These are phyloP conservation scores for Taphrina confusa DNA, from an alignment of 1,139 yeast species.

Conservation along the genomic window DNA sequence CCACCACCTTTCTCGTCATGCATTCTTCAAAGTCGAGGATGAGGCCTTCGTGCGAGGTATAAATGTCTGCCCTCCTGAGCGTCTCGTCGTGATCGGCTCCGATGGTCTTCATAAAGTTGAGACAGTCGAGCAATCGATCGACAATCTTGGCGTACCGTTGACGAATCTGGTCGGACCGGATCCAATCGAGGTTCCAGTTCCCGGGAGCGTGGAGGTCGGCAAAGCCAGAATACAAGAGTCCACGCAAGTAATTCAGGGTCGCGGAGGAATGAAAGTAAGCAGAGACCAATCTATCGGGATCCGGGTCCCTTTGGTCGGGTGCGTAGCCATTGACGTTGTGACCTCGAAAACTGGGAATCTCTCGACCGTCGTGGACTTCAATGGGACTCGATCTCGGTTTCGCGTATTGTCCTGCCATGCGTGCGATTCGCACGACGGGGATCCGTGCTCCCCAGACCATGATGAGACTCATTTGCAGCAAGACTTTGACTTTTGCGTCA, in stretches of 20 bases:
- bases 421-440: constrained; percentile 49
- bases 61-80: constrained; percentile 48
- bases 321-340: constrained; percentile 53
- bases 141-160: constrained; percentile 49
- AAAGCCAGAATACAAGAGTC: constrained; percentile 48
- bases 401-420: constrained; percentile 54
- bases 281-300: constrained; percentile 50
- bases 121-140: constrained; percentile 47
- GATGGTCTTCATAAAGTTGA: constrained; percentile 49
- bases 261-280: constrained; percentile 54
- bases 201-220: constrained; percentile 51
- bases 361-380: constrained; percentile 49
- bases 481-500: constrained; percentile 50
- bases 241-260: constrained; percentile 50
- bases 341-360: constrained; percentile 50
- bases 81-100: constrained; percentile 47
- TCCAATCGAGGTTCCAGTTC: constrained; percentile 52
- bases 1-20: constrained; percentile 47
- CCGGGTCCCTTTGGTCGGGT: constrained; percentile 48
- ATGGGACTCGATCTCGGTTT: constrained; percentile 47
- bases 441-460: constrained; percentile 46
- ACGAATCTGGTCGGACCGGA: constrained; percentile 47
- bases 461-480: constrained; percentile 52
- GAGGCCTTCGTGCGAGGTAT: constrained; percentile 52
- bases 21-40: constrained; percentile 51